Evolutionary conservation across 495 filamentous ascomycete genomes (phyloP).

Genomic region (Xylaria venustula): DNA sequence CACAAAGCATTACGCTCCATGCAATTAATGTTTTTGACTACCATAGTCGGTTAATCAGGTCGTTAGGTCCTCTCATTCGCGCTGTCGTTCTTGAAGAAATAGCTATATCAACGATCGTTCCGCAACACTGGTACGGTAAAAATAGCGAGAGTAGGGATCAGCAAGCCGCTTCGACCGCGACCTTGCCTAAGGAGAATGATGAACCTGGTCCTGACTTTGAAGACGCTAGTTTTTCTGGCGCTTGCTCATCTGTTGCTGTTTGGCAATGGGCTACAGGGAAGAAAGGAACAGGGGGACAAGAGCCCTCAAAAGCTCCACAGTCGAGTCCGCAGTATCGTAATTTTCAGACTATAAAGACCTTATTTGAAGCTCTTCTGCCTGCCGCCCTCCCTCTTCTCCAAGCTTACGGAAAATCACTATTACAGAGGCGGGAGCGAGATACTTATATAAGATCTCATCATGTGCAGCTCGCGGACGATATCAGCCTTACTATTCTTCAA

Average conservation of each 20-base stretch:
- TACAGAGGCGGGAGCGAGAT: conserved; percentile 69
- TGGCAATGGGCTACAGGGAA: conserved; percentile 23
- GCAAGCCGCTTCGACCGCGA: conserved; percentile 8
- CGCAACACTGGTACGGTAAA: conserved; percentile 40
- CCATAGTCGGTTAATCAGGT: conserved; percentile 65
- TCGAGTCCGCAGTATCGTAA: conserved; percentile 65
- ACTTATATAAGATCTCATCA: conserved; percentile 63
- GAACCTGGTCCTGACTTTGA: conserved; percentile 15
- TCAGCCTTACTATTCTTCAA: conserved; percentile 68
- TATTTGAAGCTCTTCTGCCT: conserved; percentile 71
- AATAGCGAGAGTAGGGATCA: conserved; percentile 17
- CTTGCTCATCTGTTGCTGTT: conserved; percentile 17
- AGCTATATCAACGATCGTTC: conserved; percentile 50
- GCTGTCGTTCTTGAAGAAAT: conserved; percentile 83
- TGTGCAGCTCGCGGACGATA: conserved; percentile 68
- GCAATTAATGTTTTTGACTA: conserved; percentile 79
- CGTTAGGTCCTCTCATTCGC: conserved; percentile 72
- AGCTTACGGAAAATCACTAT: conserved; percentile 71
- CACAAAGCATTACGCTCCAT: conserved; percentile 49
- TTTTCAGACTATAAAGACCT: conserved; percentile 67
- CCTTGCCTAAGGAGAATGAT: conserved; percentile 6
- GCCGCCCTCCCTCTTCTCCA: conserved; percentile 77
- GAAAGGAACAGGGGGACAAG: conserved; percentile 5
- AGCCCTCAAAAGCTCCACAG: conserved; percentile 35
- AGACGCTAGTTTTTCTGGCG: conserved; percentile 20